These are phyloP conservation scores for Carex sylvatica DNA, from an alignment of 202 grass and related monocot genomes.

Conservation along the genomic window DNA sequence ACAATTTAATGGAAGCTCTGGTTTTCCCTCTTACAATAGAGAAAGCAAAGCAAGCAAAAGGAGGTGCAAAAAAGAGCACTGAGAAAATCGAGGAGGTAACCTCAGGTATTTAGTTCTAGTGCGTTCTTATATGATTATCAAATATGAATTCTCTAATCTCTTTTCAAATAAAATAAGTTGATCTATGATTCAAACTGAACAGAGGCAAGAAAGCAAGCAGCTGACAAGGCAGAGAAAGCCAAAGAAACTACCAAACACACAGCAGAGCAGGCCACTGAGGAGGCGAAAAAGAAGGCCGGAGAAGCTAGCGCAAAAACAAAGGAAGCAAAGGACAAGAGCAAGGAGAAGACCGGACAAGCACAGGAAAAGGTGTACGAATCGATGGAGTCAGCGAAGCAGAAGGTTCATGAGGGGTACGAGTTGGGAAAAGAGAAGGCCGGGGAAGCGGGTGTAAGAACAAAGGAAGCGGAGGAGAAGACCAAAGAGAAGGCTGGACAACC, in stretches of 20 bases:
- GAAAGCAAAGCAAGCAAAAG: slow-evolving; percentile 6
- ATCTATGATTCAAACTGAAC: not conserved
- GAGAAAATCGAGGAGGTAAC: slow-evolving; percentile 31
- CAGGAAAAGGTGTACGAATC: slow-evolving; percentile 34
- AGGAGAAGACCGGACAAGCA: slow-evolving; percentile 24
- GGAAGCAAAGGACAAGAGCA: slow-evolving; percentile 23
- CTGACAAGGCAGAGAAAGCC: slow-evolving; percentile 32
- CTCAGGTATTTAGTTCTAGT: slow-evolving; percentile 21
- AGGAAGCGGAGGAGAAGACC: slow-evolving; percentile 40
- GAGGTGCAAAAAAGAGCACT: slow-evolving; percentile 2
- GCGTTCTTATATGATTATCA: not conserved
- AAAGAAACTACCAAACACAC: slow-evolving; percentile 38
- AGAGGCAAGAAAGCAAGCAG: slow-evolving; percentile 38
- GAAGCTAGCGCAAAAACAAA: slow-evolving; percentile 25
- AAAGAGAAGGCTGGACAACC: slow-evolving; percentile 35
- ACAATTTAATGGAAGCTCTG: not conserved
- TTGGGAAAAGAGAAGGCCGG: slow-evolving; percentile 32
- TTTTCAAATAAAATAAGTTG: not conserved
- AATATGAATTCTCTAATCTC: not conserved
- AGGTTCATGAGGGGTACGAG: slow-evolving; percentile 40
- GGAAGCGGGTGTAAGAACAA: slow-evolving; percentile 30
- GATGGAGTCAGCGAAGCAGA: slow-evolving; percentile 38
- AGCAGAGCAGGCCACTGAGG: slow-evolving; percentile 21
- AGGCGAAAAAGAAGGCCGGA: slow-evolving; percentile 36
- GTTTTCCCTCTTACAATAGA: not conserved